Evolutionary conservation across 345 rosid species (phyloP).

Genomic region (Rhizophora mangle): DNA sequence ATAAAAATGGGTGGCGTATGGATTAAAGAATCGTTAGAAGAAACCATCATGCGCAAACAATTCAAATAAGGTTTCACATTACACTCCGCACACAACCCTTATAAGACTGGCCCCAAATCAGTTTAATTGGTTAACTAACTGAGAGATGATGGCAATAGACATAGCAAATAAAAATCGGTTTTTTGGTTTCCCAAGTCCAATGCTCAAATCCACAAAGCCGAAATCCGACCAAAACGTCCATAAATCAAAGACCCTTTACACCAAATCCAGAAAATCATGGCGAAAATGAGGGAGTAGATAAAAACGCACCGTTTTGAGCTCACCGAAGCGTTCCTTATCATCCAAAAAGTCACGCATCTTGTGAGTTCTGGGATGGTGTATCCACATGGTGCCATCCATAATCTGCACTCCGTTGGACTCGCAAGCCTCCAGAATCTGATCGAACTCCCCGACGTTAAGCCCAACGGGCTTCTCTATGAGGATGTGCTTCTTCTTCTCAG

Average conservation of each 20-base stretch:
- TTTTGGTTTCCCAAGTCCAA: neutral
- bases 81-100: no score
- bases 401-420: constrained; percentile 61
- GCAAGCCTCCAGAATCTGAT: constrained; percentile 53
- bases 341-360: constrained; percentile 24
- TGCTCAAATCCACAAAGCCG: neutral
- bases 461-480: constrained; percentile 68
- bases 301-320: constrained; percentile 43
- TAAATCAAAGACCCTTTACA: neutral
- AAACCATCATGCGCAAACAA: no score
- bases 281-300: no score
- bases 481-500: constrained; percentile 53
- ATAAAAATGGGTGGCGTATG: no score
- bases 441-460: constrained; percentile 50
- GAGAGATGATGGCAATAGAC: no score
- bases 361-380: constrained; percentile 65
- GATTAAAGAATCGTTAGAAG: no score
- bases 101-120: no score
- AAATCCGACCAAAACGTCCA: neutral
- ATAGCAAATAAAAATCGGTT: no score
- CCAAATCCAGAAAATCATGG: no score
- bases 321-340: constrained; percentile 37
- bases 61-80: no score
- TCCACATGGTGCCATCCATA: constrained; percentile 78
- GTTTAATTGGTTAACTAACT: no score